These are phyloP conservation scores for Erucastrum elatum DNA, from an alignment of 345 rosid species.

Conservation along the genomic window DNA sequence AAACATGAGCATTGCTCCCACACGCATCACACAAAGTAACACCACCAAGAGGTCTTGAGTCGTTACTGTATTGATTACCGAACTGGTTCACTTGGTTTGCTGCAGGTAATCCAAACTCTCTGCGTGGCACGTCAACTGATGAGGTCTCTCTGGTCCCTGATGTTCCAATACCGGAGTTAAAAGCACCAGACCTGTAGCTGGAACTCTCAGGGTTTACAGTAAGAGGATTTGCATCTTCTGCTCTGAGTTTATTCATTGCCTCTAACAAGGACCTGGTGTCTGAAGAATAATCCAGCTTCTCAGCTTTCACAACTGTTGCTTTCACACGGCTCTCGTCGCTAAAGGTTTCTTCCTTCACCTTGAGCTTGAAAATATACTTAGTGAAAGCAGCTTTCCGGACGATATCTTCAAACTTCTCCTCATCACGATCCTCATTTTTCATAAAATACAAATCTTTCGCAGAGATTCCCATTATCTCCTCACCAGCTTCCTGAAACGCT, in stretches of 20 bases:
- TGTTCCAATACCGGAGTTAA: constrained; percentile 31
- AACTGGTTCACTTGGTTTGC: constrained; percentile 40
- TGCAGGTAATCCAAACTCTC: constrained; percentile 39
- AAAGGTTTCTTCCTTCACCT: constrained; percentile 84
- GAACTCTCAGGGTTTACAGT: constrained; percentile 38
- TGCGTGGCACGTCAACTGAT: constrained; percentile 12
- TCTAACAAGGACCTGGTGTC: constrained; percentile 66
- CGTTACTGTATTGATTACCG: background rate
- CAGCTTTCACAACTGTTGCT: constrained; percentile 76
- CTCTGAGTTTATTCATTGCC: constrained; percentile 52
- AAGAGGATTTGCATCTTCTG: constrained; percentile 41
- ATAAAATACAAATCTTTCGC: constrained; percentile 72
- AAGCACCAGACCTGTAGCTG: constrained; percentile 30
- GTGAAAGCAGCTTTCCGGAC: constrained; percentile 64
- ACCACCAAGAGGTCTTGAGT: constrained; percentile 13
- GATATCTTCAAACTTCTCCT: constrained; percentile 69
- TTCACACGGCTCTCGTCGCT: constrained; percentile 91
- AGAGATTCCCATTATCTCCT: constrained; percentile 83
- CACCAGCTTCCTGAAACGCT: constrained; percentile 84
- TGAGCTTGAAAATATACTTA: constrained; percentile 74
- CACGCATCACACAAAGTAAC: constrained; percentile 50
- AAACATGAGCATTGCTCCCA: constrained; percentile 64
- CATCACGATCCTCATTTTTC: constrained; percentile 61
- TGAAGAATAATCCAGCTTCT: constrained; percentile 58
- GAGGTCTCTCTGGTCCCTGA: constrained; percentile 42